Evolutionary conservation across 805 yeast species (phyloP).

Genomic region (Candida nitratophila): DNA sequence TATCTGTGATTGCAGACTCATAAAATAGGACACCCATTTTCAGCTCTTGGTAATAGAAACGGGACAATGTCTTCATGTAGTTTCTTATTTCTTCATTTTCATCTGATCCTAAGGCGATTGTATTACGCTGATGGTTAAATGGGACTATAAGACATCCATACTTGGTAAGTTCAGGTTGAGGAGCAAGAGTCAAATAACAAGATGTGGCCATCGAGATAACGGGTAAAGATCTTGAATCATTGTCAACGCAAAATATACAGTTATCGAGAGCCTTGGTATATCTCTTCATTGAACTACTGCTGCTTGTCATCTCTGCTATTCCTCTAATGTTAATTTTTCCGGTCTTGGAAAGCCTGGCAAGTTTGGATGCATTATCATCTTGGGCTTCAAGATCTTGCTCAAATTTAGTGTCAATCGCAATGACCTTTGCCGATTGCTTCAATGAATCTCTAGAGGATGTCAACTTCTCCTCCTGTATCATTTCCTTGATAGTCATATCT

Average conservation of each 20-base stretch:
- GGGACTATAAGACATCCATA: constrained; percentile 35
- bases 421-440: constrained; percentile 22
- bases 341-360: constrained; percentile 25
- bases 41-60: constrained; percentile 30
- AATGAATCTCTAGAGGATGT: constrained; percentile 8
- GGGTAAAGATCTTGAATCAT: constrained; percentile 17
- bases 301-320: constrained; percentile 14
- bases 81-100: constrained; percentile 37
- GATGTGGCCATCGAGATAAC: constrained; percentile 27
- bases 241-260: constrained; percentile 32
- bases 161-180: constrained; percentile 30
- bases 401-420: constrained; percentile 30
- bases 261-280: constrained; percentile 24
- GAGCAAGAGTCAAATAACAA: constrained; percentile 31
- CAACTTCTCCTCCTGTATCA: constrained; percentile 27
- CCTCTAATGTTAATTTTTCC: constrained; percentile 15
- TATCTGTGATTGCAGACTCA: constrained; percentile 30
- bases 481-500: constrained; percentile 30
- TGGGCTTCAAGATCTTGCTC: constrained; percentile 33
- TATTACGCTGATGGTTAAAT: constrained; percentile 30
- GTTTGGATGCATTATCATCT: constrained; percentile 32
- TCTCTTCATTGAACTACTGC: constrained; percentile 20
- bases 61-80: constrained; percentile 33
- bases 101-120: constrained; percentile 33
- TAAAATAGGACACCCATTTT: constrained; percentile 34